phyloP scores from a whole-genome alignment of 2,329 filamentous ascomycete genomes.

The Exophiala alcalophila region DNA sequence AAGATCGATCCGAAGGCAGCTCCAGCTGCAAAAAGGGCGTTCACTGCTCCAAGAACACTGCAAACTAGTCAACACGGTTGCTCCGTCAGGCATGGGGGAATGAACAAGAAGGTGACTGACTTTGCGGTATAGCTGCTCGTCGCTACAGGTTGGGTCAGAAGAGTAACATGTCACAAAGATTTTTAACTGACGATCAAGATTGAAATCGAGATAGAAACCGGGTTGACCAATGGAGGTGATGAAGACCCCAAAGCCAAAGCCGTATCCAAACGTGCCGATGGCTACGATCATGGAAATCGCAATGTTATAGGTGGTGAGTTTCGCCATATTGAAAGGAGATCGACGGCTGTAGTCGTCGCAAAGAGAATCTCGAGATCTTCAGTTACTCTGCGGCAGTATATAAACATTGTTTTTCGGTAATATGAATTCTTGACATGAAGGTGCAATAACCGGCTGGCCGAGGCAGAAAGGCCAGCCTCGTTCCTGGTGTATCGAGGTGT shows the following conservation, averaged over 20 bases:
- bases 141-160: not conserved
- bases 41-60: conserved; percentile 44
- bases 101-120: no score
- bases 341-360: not conserved
- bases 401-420: no score
- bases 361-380: not conserved
- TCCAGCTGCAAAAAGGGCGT: conserved; percentile 35
- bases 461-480: no score
- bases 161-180: not conserved
- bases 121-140: conserved; percentile 14
- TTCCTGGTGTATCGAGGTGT: no score
- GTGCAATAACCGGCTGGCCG: conserved; percentile 8
- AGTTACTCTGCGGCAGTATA: no score
- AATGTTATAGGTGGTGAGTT: conserved; percentile 16
- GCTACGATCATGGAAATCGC: conserved; percentile 10
- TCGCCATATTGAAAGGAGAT: conserved; percentile 7
- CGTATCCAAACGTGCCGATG: conserved; percentile 38
- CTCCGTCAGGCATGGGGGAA: no score
- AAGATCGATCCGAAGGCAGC: conserved; percentile 6
- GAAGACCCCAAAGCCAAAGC: conserved; percentile 51
- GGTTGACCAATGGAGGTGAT: conserved; percentile 52
- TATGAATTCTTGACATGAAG: not conserved
- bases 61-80: conserved; percentile 22
- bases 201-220: conserved; percentile 52
- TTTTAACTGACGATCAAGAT: conserved; percentile 33